Evolutionary conservation across 257 asterid genomes (phyloP).

Genomic region (Thymus mandschuricus): DNA sequence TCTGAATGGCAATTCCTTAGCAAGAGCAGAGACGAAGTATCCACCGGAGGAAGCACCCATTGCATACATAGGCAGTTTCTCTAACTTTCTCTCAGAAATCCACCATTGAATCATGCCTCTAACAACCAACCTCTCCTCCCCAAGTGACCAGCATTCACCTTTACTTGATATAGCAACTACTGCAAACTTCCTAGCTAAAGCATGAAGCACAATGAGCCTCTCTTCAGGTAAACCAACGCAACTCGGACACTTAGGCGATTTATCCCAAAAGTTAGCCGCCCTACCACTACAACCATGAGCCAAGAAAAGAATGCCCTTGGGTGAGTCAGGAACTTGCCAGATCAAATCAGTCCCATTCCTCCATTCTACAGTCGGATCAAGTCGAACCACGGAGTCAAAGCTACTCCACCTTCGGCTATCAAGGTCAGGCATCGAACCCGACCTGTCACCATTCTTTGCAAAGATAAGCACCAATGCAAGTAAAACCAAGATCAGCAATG

Average conservation of each 20-base stretch:
- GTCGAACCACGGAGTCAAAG: constrained; percentile 55
- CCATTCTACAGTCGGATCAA: constrained; percentile 63
- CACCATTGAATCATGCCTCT: constrained; percentile 69
- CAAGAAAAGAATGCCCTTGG: constrained; percentile 79
- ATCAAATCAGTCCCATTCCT: constrained; percentile 72
- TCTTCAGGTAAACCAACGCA: constrained; percentile 97
- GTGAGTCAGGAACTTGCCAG: constrained; percentile 84
- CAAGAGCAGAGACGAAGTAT: constrained; percentile 83
- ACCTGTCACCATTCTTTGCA: constrained; percentile 42
- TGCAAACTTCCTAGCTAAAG: constrained; percentile 75
- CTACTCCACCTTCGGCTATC: constrained; percentile 50
- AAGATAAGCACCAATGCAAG: constrained; percentile 46
- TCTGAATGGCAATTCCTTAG: constrained; percentile 54
- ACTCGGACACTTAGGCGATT: constrained; percentile 62
- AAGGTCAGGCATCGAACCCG: constrained; percentile 38
- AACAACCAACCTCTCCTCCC: constrained; percentile 59
- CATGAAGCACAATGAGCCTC: constrained; percentile 78
- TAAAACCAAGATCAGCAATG: constrained; percentile 44
- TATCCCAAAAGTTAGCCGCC: constrained; percentile 93
- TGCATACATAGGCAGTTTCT: constrained; percentile 72
- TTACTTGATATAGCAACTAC: constrained; percentile 80
- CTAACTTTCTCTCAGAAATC: constrained; percentile 57
- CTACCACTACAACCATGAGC: constrained; percentile 95
- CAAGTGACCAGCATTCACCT: constrained; percentile 80
- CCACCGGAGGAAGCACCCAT: constrained; percentile 98